phyloP scores from a whole-genome alignment of 2,329 filamentous ascomycete species.

The Xylaria arbuscula region DNA sequence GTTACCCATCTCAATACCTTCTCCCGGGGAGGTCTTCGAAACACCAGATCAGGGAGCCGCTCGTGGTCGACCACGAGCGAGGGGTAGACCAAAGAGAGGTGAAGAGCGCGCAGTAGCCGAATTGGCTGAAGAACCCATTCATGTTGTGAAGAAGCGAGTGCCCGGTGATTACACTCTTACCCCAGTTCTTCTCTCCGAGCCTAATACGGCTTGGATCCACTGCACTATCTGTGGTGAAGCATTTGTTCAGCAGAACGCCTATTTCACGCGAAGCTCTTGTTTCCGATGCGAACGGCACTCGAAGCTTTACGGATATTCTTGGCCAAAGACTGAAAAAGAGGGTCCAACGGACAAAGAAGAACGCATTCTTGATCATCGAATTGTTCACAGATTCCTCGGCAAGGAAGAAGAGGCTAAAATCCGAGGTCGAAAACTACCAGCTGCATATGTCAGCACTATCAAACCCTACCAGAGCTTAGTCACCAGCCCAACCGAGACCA shows the following conservation, averaged over 20 bases:
- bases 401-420: constrained; percentile 72
- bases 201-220: constrained; percentile 84
- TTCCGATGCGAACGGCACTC: constrained; percentile 94
- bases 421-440: constrained; percentile 54
- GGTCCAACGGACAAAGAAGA: constrained; percentile 78
- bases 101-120: constrained; percentile 46
- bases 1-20: constrained; percentile 5
- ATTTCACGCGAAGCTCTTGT: constrained; percentile 85
- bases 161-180: constrained; percentile 89
- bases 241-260: constrained; percentile 91
- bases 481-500: constrained; percentile 8
- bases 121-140: constrained; percentile 43
- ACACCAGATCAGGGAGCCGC: constrained; percentile 18
- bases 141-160: constrained; percentile 56
- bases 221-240: constrained; percentile 84
- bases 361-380: constrained; percentile 84
- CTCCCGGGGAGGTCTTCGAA: constrained; percentile 14
- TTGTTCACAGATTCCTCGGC: constrained; percentile 84
- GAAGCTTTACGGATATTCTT: constrained; percentile 92
- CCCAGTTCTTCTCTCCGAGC: constrained; percentile 77
- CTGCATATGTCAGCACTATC: not conserved
- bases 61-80: constrained; percentile 39
- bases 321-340: constrained; percentile 92
- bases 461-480: constrained; percentile 12
- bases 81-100: constrained; percentile 49